Percentiles rank a stretch among this genome's conserved stretches.
Conservation (phyloP, 306 rosid genomes). For the Ormosia semicastrata region DNA sequence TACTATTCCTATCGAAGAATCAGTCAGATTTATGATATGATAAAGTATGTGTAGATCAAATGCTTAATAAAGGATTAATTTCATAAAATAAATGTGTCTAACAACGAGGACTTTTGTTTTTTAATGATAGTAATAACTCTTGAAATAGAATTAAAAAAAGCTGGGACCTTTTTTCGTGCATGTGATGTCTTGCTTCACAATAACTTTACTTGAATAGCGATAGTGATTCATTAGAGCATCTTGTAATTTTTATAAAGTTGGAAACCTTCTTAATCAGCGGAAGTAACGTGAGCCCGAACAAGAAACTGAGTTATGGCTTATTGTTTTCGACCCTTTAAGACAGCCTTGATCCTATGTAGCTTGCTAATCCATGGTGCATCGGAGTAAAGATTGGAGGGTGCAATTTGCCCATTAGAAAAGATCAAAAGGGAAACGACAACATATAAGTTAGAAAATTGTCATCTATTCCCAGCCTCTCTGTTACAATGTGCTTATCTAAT, state of each 20-base stretch:
- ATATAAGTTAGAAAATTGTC: conserved; percentile 4
- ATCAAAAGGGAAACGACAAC: conserved; percentile 23
- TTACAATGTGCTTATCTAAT: conserved; percentile 1
- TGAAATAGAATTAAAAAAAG: not conserved
- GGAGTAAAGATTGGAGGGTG: not conserved
- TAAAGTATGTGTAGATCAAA: conserved; percentile 25
- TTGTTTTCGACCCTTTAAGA: not conserved
- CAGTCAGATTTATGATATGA: conserved; percentile 42
- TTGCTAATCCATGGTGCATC: not conserved
- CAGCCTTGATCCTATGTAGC: conserved; percentile 2
- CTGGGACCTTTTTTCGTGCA: conserved; percentile 6
- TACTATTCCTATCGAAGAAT: conserved; percentile 53
- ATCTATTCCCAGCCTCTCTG: not conserved
- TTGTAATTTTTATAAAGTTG: not conserved
- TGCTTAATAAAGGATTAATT: not conserved
- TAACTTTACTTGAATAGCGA: not conserved
- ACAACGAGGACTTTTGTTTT: conserved; percentile 11
- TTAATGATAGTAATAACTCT: not conserved
- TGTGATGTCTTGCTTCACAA: conserved; percentile 33
- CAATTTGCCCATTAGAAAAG: not conserved
- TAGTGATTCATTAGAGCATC: not conserved
- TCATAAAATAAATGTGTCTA: not conserved
- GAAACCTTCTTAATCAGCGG: not conserved
- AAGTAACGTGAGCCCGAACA: conserved; percentile 2
- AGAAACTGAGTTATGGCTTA: not conserved